These are phyloP conservation scores for Perkinsus marinus DNA, from an alignment of 169 alveolate genomes.

Conservation along the genomic window DNA sequence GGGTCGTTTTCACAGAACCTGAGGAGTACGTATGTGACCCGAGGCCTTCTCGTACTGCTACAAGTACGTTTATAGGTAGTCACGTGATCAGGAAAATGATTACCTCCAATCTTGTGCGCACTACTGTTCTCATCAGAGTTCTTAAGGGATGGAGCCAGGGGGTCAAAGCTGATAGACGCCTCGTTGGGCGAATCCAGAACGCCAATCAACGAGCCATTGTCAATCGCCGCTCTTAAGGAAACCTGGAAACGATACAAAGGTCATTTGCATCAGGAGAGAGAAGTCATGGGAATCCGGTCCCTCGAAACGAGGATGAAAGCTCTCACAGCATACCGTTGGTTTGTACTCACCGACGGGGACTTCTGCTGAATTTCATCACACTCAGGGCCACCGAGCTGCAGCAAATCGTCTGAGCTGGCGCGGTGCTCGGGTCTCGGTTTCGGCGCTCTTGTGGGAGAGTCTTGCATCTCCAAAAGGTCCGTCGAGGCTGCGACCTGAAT, in stretches of 20 bases:
- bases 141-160: neutral
- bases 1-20: neutral
- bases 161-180: neutral
- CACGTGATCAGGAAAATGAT: neutral
- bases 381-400: neutral
- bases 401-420: neutral
- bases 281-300: neutral
- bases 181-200: neutral
- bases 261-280: neutral
- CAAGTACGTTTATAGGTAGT: no score
- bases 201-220: neutral
- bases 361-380: neutral
- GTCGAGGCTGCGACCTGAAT: neutral
- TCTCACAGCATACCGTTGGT: neutral
- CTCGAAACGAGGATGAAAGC: neutral
- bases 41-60: no score
- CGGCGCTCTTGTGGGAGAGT: neutral
- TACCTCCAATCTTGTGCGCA: neutral
- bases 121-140: neutral
- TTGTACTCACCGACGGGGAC: neutral
- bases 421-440: neutral
- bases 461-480: neutral
- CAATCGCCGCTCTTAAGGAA: neutral
- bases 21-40: neutral
- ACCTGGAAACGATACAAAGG: neutral